A percentile compares a stretch with the other conserved stretches of the same genome.
phyloP scores from a whole-genome alignment of 176 grass and related monocot genomes.

The Raddia distichophylla region DNA sequence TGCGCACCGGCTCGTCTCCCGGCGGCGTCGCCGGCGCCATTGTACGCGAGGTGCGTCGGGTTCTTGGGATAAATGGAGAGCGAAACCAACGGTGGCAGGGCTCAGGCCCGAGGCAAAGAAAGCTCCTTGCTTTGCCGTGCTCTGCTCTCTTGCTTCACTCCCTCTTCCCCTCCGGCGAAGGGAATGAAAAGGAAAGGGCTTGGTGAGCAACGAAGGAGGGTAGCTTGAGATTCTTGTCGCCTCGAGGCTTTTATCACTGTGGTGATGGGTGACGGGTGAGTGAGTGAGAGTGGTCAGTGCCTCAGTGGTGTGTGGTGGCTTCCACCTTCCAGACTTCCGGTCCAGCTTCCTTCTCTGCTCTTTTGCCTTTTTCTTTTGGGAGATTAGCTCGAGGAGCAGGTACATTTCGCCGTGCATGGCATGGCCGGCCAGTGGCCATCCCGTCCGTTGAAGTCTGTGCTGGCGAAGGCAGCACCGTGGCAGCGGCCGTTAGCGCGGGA shows the following conservation, averaged over 20 bases:
- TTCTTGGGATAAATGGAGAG: neutral
- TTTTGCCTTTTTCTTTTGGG: slow-evolving; percentile 32
- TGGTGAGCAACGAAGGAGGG: neutral
- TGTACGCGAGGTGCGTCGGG: slow-evolving; percentile 26
- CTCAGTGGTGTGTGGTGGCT: neutral
- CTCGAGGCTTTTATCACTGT: slow-evolving; percentile 36
- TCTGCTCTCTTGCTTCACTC: slow-evolving; percentile 9
- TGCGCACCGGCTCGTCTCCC: slow-evolving; percentile 34
- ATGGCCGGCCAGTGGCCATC: neutral
- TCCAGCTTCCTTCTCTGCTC: neutral
- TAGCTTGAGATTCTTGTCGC: slow-evolving; percentile 44
- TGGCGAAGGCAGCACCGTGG: neutral
- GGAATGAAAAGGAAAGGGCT: neutral
- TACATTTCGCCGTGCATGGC: slow-evolving; percentile 10
- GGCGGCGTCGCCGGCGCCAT: slow-evolving; percentile 34
- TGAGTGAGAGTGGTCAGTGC: neutral
- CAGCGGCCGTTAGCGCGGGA: slow-evolving; percentile 26
- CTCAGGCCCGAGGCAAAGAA: slow-evolving; percentile 40
- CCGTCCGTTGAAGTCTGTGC: slow-evolving; percentile 23
- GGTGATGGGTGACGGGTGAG: neutral
- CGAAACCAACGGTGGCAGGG: slow-evolving; percentile 3
- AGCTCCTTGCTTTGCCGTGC: slow-evolving; percentile 45
- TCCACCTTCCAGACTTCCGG: neutral
- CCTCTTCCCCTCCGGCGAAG: neutral
- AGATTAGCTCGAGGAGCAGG: slow-evolving; percentile 28